Base-by-base conservation (phyloP, 1,284 basidiomycete genomes). In the Tilletia indica region DNA sequence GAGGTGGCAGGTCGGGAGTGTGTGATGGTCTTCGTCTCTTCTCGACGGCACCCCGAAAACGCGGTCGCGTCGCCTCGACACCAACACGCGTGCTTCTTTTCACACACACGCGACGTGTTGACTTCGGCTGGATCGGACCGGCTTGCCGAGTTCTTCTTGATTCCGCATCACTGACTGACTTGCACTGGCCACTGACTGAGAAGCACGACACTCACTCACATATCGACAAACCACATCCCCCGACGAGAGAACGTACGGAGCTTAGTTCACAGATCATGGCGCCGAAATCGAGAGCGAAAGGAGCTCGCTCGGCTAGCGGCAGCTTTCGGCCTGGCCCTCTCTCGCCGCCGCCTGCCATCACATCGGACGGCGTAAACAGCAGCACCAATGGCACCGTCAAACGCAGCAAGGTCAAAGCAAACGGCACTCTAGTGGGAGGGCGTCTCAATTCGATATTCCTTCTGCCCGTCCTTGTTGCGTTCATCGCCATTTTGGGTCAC, bases 401-500 rank as follows among this genome's bases (percentile, higher is more conserved):
- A 38, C 61, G 61, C 5, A 38, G 61, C 36, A 64, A 39, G 61
- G 51, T 8, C 51, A 54, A 54, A 19, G 38, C 14, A 1, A 21
- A 4, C 34, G 12, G n/a, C 2, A 16, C 31, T 38, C 31, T 14
- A 25, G 11, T 38, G 11, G 36, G 34, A 25, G 61, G 61, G 4
- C 61, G 61, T 11, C 61, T 36, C 34, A 64, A 64, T 39, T 64
- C 61, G 34, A 1, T 67, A 34, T 34, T 71, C 31, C 19, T 73
- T 19, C 25, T 82, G 8, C 70, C 73, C 4, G 14, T 71, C 47
- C n/a, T 80, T 6, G 54, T 71, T 6, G 67, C 67, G 16, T 67
- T 77, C 56, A 70, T 77, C 47, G 73, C 72, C 14, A 39, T 75
- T 58, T 68, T 83, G 19, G 74, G 72, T 14, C 67, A 73, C 12